Base-by-base conservation (phyloP, 1,284 basidiomycete species). In the Phellinidium pouzarii region DNA sequence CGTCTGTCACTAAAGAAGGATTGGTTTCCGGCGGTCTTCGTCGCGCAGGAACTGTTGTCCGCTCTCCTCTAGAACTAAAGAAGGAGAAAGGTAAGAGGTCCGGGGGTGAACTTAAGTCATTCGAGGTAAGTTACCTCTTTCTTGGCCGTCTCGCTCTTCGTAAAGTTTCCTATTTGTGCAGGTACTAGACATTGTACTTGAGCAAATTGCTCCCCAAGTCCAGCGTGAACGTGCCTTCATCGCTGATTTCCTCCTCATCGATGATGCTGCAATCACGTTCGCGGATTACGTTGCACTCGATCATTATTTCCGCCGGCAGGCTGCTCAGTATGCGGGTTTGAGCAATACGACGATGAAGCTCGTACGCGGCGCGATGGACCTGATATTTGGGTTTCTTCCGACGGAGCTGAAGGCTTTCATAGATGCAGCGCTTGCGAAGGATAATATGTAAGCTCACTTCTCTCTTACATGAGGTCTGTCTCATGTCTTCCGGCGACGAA, bases 261-360 rank as follows among this genome's bases (percentile, higher is more conserved):
- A 89, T 58, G 91, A 95, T 62, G 80, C 84, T 42, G 83, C 83
- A 22, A 76, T 91, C 17, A 97, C 95, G 0, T 99, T 94, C 68
- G 95, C 95, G 7, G 95, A 98, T 68, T 94, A 96, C 62, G 91
- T 94, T 82, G 84, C 86, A 45, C 72, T 99, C 56, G 95, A 98
- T 65, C 90, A 85, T 52, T 98, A 96, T 69, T 98, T 97, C 74
- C 78, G 91, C 22, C 77, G 94, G 36, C 89, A 96, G 62, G 95
- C 95, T 2, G 77, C 87, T 7, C 75, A 87, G n/a, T 75, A 79
- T 44, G 75, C 78, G 12, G 83, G 81, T 1, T 71, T 91, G 43
- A 82, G 80, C 54, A 74, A 77, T 47, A 70, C 80, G 14, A 92
- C 92, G 19, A 65, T 77, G 54, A 94, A 94, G 68, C 78, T 96